A percentile compares a stretch with the other conserved stretches of the same genome.
These are phyloP conservation scores for Blastobotrys arbuscula DNA, from an alignment of 1,139 yeast species.

Conservation along the genomic window DNA sequence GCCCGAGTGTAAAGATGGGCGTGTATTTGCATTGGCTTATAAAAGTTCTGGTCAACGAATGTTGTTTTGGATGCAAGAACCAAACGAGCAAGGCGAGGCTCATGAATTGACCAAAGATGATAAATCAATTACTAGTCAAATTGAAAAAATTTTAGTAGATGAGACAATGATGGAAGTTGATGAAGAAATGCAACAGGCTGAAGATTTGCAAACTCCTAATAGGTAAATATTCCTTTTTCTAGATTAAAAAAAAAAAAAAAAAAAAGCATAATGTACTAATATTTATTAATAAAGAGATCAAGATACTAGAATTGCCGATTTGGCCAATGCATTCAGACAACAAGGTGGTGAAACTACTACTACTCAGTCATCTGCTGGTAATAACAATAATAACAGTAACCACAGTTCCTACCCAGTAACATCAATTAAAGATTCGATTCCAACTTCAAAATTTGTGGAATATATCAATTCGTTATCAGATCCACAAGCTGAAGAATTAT, in stretches of 20 bases:
- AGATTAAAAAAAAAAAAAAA: background rate
- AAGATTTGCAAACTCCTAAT: slow-evolving; percentile 8
- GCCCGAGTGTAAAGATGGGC: slow-evolving; percentile 68
- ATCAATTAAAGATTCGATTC: slow-evolving; percentile 40
- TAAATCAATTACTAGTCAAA: slow-evolving; percentile 44
- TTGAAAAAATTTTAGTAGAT: slow-evolving; percentile 48
- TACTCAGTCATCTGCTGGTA: background rate
- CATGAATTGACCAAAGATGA: slow-evolving; percentile 59
- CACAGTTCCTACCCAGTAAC: slow-evolving; percentile 20
- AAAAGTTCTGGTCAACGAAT: slow-evolving; percentile 77
- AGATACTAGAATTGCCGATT: background rate
- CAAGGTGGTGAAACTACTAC: background rate
- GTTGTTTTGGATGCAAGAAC: slow-evolving; percentile 88
- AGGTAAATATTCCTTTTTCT: slow-evolving; percentile 11
- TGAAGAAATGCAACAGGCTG: slow-evolving; percentile 15
- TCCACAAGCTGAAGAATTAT: slow-evolving; percentile 38
- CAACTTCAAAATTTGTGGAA: slow-evolving; percentile 37
- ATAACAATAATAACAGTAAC: background rate
- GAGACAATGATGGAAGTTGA: slow-evolving; percentile 41
- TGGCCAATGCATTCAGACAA: background rate
- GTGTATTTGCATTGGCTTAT: slow-evolving; percentile 80
- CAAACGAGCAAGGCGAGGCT: slow-evolving; percentile 46
- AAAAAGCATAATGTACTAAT: slow-evolving; percentile 7
- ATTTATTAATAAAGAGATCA: background rate
- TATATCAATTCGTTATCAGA: slow-evolving; percentile 40